phyloP scores from a whole-genome alignment of 176 grass and related monocot genomes.

The Aegilops speltoides region DNA sequence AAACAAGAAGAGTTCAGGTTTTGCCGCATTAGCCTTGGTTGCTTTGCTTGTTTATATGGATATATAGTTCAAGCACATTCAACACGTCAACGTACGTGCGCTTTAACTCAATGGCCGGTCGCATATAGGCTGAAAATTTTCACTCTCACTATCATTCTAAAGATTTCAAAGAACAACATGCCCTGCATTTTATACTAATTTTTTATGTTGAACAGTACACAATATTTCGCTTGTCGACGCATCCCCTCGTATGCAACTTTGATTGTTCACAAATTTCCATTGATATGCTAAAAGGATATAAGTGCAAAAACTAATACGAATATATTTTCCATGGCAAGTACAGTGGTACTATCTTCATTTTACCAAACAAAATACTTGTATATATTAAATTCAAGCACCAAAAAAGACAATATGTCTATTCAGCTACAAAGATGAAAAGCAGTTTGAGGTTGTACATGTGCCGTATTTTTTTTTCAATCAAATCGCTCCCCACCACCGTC shows the following conservation, averaged over 20 bases:
- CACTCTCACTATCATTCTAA: not conserved
- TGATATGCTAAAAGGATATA: not conserved
- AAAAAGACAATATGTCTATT: too few species aligned
- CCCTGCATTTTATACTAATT: not conserved
- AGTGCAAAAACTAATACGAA: too few species aligned
- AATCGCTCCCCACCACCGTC: too few species aligned
- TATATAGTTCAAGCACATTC: not conserved
- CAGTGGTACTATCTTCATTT: not conserved
- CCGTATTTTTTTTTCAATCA: too few species aligned
- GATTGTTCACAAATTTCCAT: not conserved
- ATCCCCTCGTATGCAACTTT: not conserved
- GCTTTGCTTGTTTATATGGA: not conserved
- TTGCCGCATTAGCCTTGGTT: not conserved
- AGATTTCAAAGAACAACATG: not conserved
- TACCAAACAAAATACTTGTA: not conserved
- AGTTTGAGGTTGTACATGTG: too few species aligned
- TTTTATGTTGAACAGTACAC: not conserved
- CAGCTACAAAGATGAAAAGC: too few species aligned
- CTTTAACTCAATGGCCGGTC: not conserved
- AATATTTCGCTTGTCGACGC: not conserved
- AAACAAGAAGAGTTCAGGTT: not conserved
- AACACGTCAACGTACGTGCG: not conserved
- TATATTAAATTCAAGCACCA: too few species aligned
- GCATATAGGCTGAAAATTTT: not conserved
- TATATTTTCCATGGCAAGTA: too few species aligned